These are phyloP conservation scores for Salix suchowensis DNA, from an alignment of 345 rosid species.

Conservation along the genomic window DNA sequence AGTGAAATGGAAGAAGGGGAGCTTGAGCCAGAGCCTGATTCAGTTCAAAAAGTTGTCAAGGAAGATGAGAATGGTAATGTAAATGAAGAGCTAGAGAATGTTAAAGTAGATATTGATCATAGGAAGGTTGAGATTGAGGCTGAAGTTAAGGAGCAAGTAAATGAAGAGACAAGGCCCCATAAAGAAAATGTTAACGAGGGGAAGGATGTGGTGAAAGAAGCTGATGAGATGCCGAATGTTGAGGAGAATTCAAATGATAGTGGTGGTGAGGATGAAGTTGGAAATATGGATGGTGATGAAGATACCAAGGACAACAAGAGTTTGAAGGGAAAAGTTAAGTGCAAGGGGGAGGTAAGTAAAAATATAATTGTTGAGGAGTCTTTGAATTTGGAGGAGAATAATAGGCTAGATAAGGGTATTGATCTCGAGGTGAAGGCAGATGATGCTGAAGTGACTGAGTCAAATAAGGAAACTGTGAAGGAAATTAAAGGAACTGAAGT, in stretches of 20 bases:
- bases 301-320: constrained; percentile 24
- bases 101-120: constrained; percentile 11
- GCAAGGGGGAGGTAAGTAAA: constrained; percentile 29
- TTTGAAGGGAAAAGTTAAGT: constrained; percentile 20
- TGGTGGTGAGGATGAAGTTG: constrained; percentile 19
- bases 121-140: constrained; percentile 21
- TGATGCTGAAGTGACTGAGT: constrained; percentile 29
- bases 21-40: constrained; percentile 65
- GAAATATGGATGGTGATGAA: constrained; percentile 14
- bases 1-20: constrained; percentile 99
- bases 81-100: constrained; percentile 15
- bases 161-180: constrained; percentile 20
- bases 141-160: constrained; percentile 17
- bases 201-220: constrained; percentile 28
- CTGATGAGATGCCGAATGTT: constrained; percentile 27
- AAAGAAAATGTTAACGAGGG: constrained; percentile 23
- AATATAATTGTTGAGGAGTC: constrained; percentile 30
- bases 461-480: constrained; percentile 26
- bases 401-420: constrained; percentile 29
- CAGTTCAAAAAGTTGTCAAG: constrained; percentile 13
- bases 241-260: constrained; percentile 22
- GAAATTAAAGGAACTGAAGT: constrained; percentile 25
- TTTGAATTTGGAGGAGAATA: constrained; percentile 24
- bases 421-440: constrained; percentile 39
- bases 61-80: not conserved